Base-by-base conservation (phyloP, 2,329 filamentous ascomycete species). In the Lanzia echinophila region DNA sequence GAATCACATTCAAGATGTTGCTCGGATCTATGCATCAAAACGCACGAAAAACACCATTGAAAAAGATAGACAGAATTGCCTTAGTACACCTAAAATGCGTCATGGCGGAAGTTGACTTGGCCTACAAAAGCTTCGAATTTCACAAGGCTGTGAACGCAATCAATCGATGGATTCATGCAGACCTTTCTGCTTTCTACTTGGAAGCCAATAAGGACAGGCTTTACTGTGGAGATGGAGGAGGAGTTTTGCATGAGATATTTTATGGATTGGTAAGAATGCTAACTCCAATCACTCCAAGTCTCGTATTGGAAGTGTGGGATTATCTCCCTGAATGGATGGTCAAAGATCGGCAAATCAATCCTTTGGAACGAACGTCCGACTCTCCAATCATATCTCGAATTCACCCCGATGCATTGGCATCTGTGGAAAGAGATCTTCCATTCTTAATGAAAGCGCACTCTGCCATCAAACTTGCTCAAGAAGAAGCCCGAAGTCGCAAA, bases 131-230 rank as follows among this genome's bases (percentile, higher is more conserved):
- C 24, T 87, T 88, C 66, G 88, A 96, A 65, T 96, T 96, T 70
- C 86, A 90, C 77, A 87, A 83, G 69, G 91, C 80, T 12, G 75
- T 90, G 6, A 82, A 77, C 56, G 72, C 79, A 3, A 77, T 97
- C 59, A 95, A 91, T 69, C 81, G 82, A 58, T 96, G 91, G 84
- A 78, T 95, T 56, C 83, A 84, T 53, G 83, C 78, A 22, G 88
- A 96, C 61, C 78, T 99, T 22, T 96, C 90, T 0, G 86, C 92
- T 0, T 95, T 96, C 69, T 99, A 97, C 69, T 82, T 99, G 54
- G 94, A 99, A 70, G 84, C 88, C 0, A 77, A 91, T 63, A 99
- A 99, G 70, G 94, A 99, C 65, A 79, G 89, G 3, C 75, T 97
- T 1, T 99, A 99, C 73, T 94, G 91, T 44, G 88, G 87, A 31